Base-by-base conservation (phyloP, 1,139 yeast species). In the Saccharomyces hybrid region DNA sequence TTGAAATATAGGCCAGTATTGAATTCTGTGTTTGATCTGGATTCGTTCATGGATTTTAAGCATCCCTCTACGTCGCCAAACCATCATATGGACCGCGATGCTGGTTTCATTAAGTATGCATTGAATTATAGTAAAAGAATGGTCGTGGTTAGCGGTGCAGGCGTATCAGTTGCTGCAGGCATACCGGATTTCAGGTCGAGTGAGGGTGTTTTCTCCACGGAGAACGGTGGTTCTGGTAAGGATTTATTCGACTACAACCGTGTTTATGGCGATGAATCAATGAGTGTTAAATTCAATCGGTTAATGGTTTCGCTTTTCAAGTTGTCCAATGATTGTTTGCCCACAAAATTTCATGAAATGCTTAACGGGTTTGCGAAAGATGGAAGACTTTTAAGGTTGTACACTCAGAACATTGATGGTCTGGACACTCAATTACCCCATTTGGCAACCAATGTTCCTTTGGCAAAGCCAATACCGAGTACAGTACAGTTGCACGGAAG, bases 141-240 rank as follows among this genome's bases (percentile, higher is more conserved):
- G 73, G 75, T 85, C 1, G 77, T 82, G 34, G 77, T 89, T 38
- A 82, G 93, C 0, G 97, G 97, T 3, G 97, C 97, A 9, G 97
- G 97, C 2, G 82, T 88, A 31, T 87, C 96, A 27, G 93, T 91
- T 55, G 87, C 87, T 48, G 89, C 95, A 0, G 97, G 97, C 2
- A 88, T 89, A 47, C 96, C 96, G 1, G 97, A 89, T 68, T 89
- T 89, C 67, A 74, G 97, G 58, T 87, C 96, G 0, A 75, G 84
- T 13, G 81, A 83, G 60, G 96, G 96, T 2, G 73, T 88, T 48
- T 88, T 88, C 68, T 81, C 84, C 57, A 77, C 84, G 53, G 79
- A 86, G 50, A 81, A 82, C 60, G 69, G 73, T 1, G 76, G 82
- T 3, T 81, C 82, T 31, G 96, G 96, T 8, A 88, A 86, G 67